Evolutionary conservation across 148 eudicot species (phyloP).

Genomic region (Oxyria digyna): DNA sequence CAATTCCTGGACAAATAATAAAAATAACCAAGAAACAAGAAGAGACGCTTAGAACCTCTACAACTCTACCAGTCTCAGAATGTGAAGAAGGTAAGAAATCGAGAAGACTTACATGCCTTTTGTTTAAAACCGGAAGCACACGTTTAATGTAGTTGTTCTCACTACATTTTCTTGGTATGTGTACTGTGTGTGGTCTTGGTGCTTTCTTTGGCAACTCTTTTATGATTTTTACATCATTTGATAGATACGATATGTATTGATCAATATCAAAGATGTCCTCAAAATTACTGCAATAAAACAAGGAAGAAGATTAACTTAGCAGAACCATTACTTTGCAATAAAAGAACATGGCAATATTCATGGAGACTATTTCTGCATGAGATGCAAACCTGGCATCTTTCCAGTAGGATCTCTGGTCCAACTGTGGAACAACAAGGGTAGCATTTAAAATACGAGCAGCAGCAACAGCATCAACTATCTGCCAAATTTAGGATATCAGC

Average conservation of each 20-base stretch:
- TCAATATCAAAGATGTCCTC: constrained; percentile 80
- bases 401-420: constrained; percentile 94
- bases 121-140: constrained; percentile 57
- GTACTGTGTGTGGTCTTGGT: constrained; percentile 62
- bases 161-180: constrained; percentile 93
- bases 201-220: constrained; percentile 66
- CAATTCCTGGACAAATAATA: not conserved
- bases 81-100: not conserved
- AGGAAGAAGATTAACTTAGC: constrained; percentile 7
- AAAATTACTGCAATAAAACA: constrained; percentile 59
- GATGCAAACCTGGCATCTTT: constrained; percentile 74
- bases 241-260: constrained; percentile 67
- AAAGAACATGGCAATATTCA: not conserved
- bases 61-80: not conserved
- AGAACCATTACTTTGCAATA: not conserved
- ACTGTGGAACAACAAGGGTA: constrained; percentile 82
- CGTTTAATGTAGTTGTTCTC: constrained; percentile 64
- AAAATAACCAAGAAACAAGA: not conserved
- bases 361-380: not conserved
- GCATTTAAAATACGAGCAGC: constrained; percentile 97
- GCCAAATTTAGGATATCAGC: constrained; percentile 15
- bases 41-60: not conserved
- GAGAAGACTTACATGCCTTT: constrained; percentile 73
- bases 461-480: constrained; percentile 97
- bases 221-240: constrained; percentile 64